Base-by-base conservation (phyloP, 2,329 filamentous ascomycete species). In the Paracoccidioides brasiliensis region DNA sequence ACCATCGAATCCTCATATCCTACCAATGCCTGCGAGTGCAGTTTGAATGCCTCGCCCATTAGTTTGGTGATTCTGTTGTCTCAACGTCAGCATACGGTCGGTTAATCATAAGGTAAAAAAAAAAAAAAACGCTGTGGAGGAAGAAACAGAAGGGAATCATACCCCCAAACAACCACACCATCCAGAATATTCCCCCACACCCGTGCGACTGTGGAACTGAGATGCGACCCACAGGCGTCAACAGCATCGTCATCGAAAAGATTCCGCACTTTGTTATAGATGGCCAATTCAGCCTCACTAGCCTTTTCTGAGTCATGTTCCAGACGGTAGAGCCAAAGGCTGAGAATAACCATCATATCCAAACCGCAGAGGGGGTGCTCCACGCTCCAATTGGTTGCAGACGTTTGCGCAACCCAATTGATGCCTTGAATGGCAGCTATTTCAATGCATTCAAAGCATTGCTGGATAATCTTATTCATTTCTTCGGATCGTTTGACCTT, bases 161-260 rank as follows among this genome's bases (percentile, higher is more conserved):
- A 95, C 90, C 93, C 93, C 93, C 93, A 97, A 58, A 98, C 93
- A 63, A 97, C 91, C 60, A 97, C 93, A 74, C 96, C 93, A 69
- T 97, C 93, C 61, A 97, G 84, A 86, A 97, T 96, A 61, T 89
- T 91, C 64, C 91, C 93, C 93, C 93, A 98, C 48, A 97, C 82
- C 65, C 88, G 84, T 60, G 91, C 90, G 45, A 98, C 91, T 53
- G 89, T 89, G n/a, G 90, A 93, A 76, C 91, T 96, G 63, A 98
- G 77, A 69, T 94, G 90, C 53, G 83, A 45, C 61, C 85, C 85
- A 69, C 88, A 88, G 30, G 83, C 78, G 66, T 94, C 88, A 57
- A 91, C 85, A 54, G 88, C 82, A 67, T 97, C 90, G 67, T 94
- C 91, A 64, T 93, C 88, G 67, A 95, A 64, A 58, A 97, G 78